These are phyloP conservation scores for Ophryocystis elektroscirrha DNA, from an alignment of 169 alveolate genomes.

Conservation along the genomic window DNA sequence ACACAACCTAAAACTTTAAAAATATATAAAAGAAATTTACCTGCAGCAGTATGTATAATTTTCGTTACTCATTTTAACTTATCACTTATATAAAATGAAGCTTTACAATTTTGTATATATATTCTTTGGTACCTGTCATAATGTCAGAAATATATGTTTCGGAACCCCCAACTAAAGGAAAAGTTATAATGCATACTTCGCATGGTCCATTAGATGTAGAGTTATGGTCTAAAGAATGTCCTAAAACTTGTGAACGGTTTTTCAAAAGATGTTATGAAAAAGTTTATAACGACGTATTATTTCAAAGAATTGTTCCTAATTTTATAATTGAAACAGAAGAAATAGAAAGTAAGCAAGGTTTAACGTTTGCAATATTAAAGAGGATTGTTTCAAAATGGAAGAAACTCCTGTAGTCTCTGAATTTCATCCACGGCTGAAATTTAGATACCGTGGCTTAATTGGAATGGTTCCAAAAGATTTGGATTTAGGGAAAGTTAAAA, in stretches of 20 bases:
- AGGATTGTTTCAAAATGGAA: neutral
- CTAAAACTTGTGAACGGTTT: conserved; percentile 59
- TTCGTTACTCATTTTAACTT: no score
- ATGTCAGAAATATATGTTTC: no score
- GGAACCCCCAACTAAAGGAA: conserved; percentile 63
- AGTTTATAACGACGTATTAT: conserved; percentile 53
- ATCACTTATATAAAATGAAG: no score
- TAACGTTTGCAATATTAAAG: conserved; percentile 12
- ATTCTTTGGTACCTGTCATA: no score
- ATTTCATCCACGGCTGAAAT: conserved; percentile 15
- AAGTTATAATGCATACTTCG: conserved; percentile 50
- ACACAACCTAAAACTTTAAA: no score
- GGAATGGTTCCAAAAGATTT: conserved; percentile 1
- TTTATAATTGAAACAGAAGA: conserved; percentile 37
- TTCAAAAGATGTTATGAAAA: conserved; percentile 43
- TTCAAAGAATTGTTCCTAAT: conserved; percentile 54
- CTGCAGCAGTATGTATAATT: no score
- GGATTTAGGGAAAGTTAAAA: neutral
- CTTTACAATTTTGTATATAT: no score
- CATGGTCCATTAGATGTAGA: conserved; percentile 58
- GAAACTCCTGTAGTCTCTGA: conserved; percentile 9
- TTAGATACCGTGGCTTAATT: conserved; percentile 19
- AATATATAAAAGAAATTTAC: no score
- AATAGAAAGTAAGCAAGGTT: no score
- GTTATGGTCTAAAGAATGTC: conserved; percentile 62